Evolutionary conservation across 2,329 filamentous ascomycete genomes (phyloP).

Genomic region (Xylaria sp.): DNA sequence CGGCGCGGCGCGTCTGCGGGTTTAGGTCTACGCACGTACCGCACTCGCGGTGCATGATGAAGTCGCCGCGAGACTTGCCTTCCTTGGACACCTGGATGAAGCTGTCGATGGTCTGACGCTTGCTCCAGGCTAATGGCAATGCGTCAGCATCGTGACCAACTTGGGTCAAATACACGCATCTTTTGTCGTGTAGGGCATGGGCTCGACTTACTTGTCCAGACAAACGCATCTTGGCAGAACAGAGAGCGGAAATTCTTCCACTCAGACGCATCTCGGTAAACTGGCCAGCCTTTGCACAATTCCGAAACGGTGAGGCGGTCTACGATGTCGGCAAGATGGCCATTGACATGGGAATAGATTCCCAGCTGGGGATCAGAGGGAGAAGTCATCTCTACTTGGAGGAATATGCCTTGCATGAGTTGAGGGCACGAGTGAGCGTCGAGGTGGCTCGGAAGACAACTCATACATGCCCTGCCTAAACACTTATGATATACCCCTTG

Average conservation of each 20-base stretch:
- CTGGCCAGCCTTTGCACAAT: constrained; percentile 60
- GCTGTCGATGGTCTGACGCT: constrained; percentile 48
- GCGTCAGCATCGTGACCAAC: neutral
- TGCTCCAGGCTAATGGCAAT: constrained; percentile 51
- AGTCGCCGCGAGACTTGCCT: constrained; percentile 56
- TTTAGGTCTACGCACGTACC: constrained; percentile 54
- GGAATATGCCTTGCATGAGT: neutral
- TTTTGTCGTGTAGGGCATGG: neutral
- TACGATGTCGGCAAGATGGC: constrained; percentile 47
- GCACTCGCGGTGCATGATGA: constrained; percentile 63
- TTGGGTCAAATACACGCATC: too few relatives aligned
- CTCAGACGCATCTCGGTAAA: constrained; percentile 59
- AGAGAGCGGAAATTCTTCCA: constrained; percentile 58
- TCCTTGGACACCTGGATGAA: constrained; percentile 57
- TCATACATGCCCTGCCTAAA: too few relatives aligned
- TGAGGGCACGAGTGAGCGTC: neutral
- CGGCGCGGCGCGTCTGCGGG: constrained; percentile 46
- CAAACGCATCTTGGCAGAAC: constrained; percentile 52
- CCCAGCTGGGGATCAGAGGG: constrained; percentile 37
- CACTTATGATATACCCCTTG: too few relatives aligned
- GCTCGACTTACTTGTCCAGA: constrained; percentile 54
- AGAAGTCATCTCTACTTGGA: constrained; percentile 37
- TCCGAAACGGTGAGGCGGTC: constrained; percentile 54
- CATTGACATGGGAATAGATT: constrained; percentile 54
- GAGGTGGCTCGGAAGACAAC: neutral